These are phyloP conservation scores for Vachellia pachyceras DNA, from an alignment of 306 rosid species.

Conservation along the genomic window DNA sequence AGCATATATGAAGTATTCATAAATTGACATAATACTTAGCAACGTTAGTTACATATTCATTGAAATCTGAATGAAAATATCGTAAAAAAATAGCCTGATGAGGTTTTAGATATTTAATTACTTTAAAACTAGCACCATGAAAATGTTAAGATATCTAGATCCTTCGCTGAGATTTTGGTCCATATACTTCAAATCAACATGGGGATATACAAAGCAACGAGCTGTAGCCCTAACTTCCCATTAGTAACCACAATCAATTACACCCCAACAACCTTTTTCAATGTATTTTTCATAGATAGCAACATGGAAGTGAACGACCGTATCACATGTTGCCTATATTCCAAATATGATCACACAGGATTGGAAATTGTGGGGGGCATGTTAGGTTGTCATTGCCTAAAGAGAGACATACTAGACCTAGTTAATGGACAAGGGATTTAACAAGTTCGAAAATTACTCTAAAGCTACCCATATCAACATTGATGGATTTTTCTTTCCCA, in stretches of 20 bases:
- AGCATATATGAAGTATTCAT: neutral
- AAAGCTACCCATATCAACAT: neutral
- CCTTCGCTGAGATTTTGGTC: neutral
- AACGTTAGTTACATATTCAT: neutral
- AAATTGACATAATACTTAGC: neutral
- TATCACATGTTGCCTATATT: neutral
- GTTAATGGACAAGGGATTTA: neutral
- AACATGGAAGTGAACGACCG: neutral
- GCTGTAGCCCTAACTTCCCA: neutral
- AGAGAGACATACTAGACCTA: neutral
- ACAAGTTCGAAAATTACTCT: slow-evolving; percentile 7
- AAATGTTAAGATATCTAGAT: neutral
- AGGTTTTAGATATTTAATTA: too few species aligned
- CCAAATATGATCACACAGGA: neutral
- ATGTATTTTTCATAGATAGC: neutral
- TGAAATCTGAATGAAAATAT: neutral
- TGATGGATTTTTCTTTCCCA: slow-evolving; percentile 1
- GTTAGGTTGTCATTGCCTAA: slow-evolving; percentile 4
- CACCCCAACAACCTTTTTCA: neutral
- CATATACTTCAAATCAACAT: neutral
- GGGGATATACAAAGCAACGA: neutral
- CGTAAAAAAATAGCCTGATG: neutral
- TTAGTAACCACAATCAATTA: neutral
- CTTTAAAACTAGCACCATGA: neutral
- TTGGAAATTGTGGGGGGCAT: neutral